A percentile compares a stretch with the other conserved stretches of the same genome.
Conservation (phyloP, 2,329 filamentous ascomycete species). For the Fusarium nurragi region DNA sequence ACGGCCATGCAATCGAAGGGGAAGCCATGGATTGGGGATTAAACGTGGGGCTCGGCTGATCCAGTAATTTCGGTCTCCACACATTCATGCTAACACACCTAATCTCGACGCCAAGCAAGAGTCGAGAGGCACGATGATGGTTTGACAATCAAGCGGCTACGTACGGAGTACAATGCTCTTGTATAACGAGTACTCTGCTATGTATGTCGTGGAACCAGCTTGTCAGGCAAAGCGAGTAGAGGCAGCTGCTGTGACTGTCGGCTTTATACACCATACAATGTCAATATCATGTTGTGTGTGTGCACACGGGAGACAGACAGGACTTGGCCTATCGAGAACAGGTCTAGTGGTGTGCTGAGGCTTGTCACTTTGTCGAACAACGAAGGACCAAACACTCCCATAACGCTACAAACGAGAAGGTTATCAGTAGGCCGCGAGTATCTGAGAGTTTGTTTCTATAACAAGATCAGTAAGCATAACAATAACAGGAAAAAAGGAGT, state of each 20-base stretch:
- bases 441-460: background rate
- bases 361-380: background rate
- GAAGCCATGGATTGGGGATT: constrained; percentile 37
- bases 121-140: constrained; percentile 10
- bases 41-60: constrained; percentile 38
- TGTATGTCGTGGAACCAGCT: background rate
- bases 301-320: background rate
- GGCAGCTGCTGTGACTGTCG: background rate
- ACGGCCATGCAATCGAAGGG: constrained; percentile 16
- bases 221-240: background rate
- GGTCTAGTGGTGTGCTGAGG: constrained; percentile 2
- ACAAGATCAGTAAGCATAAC: background rate
- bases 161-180: background rate
- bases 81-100: constrained; percentile 7
- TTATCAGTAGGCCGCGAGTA: background rate
- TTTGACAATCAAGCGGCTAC: constrained; percentile 6
- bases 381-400: background rate
- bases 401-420: constrained; percentile 1
- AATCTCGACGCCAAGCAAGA: constrained; percentile 18
- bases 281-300: background rate
- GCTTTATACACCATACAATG: background rate
- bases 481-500: too few species aligned
- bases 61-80: constrained; percentile 40
- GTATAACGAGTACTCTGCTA: background rate
- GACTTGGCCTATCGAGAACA: background rate